Evolutionary conservation across 768 basidiomycete genomes (phyloP), one percentile per base, ranked within the genome.

Genomic region (Tubosaeta sp.): DNA sequence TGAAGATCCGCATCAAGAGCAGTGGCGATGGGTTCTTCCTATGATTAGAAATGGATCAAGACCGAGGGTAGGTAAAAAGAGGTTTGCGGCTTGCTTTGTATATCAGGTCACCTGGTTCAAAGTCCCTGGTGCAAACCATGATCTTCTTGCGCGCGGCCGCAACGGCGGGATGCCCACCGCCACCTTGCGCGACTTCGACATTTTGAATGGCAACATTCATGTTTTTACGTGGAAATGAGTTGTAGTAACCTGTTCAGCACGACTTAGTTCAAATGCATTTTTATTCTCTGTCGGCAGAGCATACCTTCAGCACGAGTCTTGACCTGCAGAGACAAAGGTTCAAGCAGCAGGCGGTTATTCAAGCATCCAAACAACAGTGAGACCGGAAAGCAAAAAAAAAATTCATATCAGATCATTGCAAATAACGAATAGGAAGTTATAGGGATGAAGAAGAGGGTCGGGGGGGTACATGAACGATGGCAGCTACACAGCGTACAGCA

Each of bases 21-120:
- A 11, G 86, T 72, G 35, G 88, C 82, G 17, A 90, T 74, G 7
- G 90, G 86, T 55, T 77, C 72, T 74, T 93, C 90, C 90, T 93
- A 58, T 43, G 12, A n/a, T 25, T 52, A 13, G 31, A 48, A 44
- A 59, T 38, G 55, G 7, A 34, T 56, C 27, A 46, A 48, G 49
- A 45, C 12, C 14, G 33, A 31, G 31, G n/a, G 6, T 41, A 11
- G 12, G 44, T 33, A 44, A 31, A 42, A 13, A 42, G 35, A 29
- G 38, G 43, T 31, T 43, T 1, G 4, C 17, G 14, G 55, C 52
- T 45, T 65, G 84, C 90, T 77, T 79, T 85, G 72, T 91, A 93
- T 46, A 93, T 88, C 43, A 81, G 72, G 53, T 91, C 86, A 43
- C 88, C 90, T 3, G 76, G 76, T 45, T 76, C 68, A 52, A 91